Percentiles rank a stretch among this genome's conserved stretches.
These are phyloP conservation scores for Solanum hybrid DNA, from an alignment of 305 asterid species.

Conservation along the genomic window DNA sequence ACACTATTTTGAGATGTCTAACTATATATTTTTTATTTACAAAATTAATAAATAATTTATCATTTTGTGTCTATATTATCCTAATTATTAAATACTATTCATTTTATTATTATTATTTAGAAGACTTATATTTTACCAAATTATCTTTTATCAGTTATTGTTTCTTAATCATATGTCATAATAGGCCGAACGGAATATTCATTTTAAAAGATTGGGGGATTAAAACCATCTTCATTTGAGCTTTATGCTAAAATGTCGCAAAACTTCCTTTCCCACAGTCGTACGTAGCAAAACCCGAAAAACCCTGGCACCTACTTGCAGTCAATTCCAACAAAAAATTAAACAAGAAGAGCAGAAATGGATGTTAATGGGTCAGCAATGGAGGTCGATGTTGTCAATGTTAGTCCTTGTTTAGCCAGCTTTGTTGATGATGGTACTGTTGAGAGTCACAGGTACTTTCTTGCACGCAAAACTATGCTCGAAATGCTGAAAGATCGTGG, in stretches of 20 bases:
- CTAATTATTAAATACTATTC: not conserved
- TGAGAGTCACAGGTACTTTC: slow-evolving; percentile 65
- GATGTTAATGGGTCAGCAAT: slow-evolving; percentile 3
- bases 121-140: not conserved
- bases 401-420: slow-evolving; percentile 41
- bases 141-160: not conserved
- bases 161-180: not conserved
- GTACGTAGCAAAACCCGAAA: not conserved
- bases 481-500: slow-evolving; percentile 97
- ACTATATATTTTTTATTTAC: not conserved
- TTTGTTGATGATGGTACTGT: slow-evolving; percentile 49
- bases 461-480: slow-evolving; percentile 63
- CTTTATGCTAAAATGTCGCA: not conserved
- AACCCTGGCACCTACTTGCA: not conserved
- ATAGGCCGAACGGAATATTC: not conserved
- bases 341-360: not conserved
- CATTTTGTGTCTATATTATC: not conserved
- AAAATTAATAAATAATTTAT: not conserved
- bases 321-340: not conserved
- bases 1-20: not conserved
- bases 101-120: not conserved
- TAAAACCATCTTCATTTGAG: not conserved
- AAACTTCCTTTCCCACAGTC: not conserved
- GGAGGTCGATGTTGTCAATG: slow-evolving; percentile 10
- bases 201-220: not conserved